Evolutionary conservation across 2,329 filamentous ascomycete genomes (phyloP).

Genomic region (Penicillium sp.): DNA sequence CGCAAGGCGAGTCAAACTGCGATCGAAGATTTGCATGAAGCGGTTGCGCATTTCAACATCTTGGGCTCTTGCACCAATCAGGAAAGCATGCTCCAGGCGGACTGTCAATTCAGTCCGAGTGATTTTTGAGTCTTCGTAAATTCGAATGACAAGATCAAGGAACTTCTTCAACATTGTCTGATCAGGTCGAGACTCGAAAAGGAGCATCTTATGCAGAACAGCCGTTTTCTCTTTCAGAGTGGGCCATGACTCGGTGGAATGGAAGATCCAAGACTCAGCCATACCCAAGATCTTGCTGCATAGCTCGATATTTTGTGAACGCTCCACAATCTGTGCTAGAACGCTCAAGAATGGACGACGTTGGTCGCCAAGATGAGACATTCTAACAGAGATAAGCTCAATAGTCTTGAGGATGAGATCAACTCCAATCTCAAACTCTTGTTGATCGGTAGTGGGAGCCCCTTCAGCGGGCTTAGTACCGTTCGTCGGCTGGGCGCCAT

Average conservation of each 20-base stretch:
- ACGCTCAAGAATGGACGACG: conserved; percentile 92
- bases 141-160: conserved; percentile 90
- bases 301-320: conserved; percentile 79
- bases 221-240: conserved; percentile 99
- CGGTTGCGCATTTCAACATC: conserved; percentile 96
- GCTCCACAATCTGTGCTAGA: conserved; percentile 89
- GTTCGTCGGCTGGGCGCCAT: conserved; percentile 37
- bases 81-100: conserved; percentile 94
- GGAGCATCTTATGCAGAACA: conserved; percentile 97
- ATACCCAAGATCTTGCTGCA: conserved; percentile 92
- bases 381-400: conserved; percentile 84
- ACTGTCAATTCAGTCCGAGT: conserved; percentile 93
- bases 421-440: conserved; percentile 85
- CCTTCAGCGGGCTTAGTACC: conserved; percentile 42
- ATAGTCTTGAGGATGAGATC: conserved; percentile 92
- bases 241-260: conserved; percentile 89
- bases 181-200: conserved; percentile 83
- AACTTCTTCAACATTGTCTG: conserved; percentile 87
- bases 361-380: conserved; percentile 89
- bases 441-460: conserved; percentile 54
- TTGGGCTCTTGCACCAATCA: conserved; percentile 88
- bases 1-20: conserved; percentile 86
- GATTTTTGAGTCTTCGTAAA: conserved; percentile 97
- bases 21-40: conserved; percentile 95
- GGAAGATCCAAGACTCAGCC: conserved; percentile 95